Evolutionary conservation across 2,329 filamentous ascomycete species (phyloP), one percentile per base, ranked within the genome.

Genomic region (Arthroderma sp.): DNA sequence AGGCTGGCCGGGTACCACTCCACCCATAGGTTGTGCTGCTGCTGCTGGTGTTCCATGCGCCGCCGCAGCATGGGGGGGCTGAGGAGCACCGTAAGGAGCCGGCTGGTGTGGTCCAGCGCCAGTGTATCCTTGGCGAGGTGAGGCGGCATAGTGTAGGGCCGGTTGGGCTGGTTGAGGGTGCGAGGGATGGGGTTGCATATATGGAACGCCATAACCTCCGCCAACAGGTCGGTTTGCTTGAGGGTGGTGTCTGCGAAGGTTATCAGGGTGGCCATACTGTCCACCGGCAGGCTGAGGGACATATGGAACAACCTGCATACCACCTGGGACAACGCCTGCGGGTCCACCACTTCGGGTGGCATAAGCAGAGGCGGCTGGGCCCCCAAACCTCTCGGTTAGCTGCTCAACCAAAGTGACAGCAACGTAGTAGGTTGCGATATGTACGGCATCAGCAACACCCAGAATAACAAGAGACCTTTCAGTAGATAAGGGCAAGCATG

Each of bases 271-370:
- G 46, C 88, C 88, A 61, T 88, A 96, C 63, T 89, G 88, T 53
- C 91, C 91, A 47, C 86, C 85, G 46, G 86, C 85, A 29, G 89
- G 84, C 63, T 95, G 88, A 41, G 91, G 91, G 46, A 86, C 84
- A 62, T 98, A 98, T 4, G 91, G 91, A n/a, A 96, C 87, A 41
- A 98, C 91, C 64, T 96, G 91, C 87, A 98, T 94, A 49, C 91
- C 91, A 48, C 91, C 91, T 22, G 91, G 91, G 10, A 96, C 86
- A 31, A 89, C 86, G 42, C 89, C 89, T 47, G 89, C 86, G 42
- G 91, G 88, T 41, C 85, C 88, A 50, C 91, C 91, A 59, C 86
- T 94, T 52, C 91, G 81, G 39, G 89, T 94, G 39, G 91, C 91
- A 61, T 98, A 98, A 29, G 91, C 89, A n/a, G 91, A 98, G 41